Conservation (phyloP, 495 filamentous ascomycete species). For the Cercophora scortea region DNA sequence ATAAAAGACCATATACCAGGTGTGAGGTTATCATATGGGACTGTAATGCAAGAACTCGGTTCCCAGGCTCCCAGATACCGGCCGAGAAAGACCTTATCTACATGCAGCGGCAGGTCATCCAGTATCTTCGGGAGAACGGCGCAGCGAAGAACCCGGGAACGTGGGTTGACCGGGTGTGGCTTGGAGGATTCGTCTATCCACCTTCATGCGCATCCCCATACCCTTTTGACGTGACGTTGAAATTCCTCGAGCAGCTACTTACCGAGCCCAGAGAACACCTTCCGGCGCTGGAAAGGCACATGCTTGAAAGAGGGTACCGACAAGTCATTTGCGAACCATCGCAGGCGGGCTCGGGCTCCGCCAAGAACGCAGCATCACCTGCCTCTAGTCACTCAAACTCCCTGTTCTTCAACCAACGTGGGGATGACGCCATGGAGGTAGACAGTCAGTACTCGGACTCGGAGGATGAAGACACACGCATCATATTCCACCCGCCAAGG, state of each 20-base stretch:
- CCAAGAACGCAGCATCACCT: background rate
- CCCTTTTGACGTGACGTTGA: conserved; percentile 16
- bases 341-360: background rate
- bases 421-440: conserved; percentile 12
- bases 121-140: conserved; percentile 17
- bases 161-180: conserved; percentile 28
- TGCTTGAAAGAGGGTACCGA: conserved; percentile 18
- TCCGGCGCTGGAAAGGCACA: conserved; percentile 15
- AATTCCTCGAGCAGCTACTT: conserved; percentile 16
- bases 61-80: background rate
- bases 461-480: conserved; percentile 20
- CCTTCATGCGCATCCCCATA: conserved; percentile 7
- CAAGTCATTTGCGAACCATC: background rate
- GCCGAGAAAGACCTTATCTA: conserved; percentile 22
- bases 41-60: conserved; percentile 14
- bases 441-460: conserved; percentile 1
- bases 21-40: conserved; percentile 45
- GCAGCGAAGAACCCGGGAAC: conserved; percentile 14
- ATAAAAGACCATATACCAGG: conserved; percentile 6
- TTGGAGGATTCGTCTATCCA: conserved; percentile 22
- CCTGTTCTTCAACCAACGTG: background rate
- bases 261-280: conserved; percentile 16
- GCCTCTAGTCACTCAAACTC: background rate
- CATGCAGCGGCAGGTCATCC: conserved; percentile 33
- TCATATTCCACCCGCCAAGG: conserved; percentile 37